Percentiles rank a stretch among this genome's conserved stretches.
These are phyloP conservation scores for Solanum ossicruentum DNA, from an alignment of 257 asterid species.

Conservation along the genomic window DNA sequence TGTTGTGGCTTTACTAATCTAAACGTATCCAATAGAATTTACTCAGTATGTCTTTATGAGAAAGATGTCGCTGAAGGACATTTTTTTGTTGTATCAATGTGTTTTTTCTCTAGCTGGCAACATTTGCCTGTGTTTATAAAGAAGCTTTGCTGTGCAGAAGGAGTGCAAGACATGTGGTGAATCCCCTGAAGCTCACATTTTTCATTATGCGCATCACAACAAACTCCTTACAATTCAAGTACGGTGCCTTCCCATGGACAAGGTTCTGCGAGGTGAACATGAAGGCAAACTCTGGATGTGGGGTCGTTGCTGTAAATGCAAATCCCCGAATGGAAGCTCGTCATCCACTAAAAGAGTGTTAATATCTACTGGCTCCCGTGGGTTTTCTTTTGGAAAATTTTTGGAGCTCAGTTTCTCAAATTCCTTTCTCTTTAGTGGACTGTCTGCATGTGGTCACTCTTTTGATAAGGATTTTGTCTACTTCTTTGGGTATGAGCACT, in stretches of 20 bases:
- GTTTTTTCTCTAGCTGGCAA: background rate
- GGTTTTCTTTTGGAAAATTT: constrained; percentile 86
- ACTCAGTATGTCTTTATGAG: background rate
- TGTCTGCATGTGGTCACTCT: constrained; percentile 80
- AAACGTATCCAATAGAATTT: background rate
- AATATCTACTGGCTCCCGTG: constrained; percentile 68
- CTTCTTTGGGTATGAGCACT: constrained; percentile 72
- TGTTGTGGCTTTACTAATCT: background rate
- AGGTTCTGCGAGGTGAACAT: constrained; percentile 56
- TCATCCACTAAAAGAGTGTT: constrained; percentile 72
- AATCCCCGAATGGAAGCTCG: constrained; percentile 33
- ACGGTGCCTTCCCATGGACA: constrained; percentile 39
- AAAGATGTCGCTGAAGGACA: background rate
- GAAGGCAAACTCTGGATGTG: constrained; percentile 99
- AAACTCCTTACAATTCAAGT: constrained; percentile 83
- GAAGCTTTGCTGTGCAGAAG: constrained; percentile 35
- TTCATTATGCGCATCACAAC: constrained; percentile 72
- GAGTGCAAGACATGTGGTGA: constrained; percentile 78
- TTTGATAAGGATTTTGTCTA: constrained; percentile 78
- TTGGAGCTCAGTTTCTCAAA: constrained; percentile 83
- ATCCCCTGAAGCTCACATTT: constrained; percentile 63
- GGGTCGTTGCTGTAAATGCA: constrained; percentile 88
- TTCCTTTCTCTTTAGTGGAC: constrained; percentile 48
- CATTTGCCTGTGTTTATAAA: background rate
- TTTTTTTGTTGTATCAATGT: background rate